Conservation (phyloP, 305 asterid species). For the Withania somnifera region DNA sequence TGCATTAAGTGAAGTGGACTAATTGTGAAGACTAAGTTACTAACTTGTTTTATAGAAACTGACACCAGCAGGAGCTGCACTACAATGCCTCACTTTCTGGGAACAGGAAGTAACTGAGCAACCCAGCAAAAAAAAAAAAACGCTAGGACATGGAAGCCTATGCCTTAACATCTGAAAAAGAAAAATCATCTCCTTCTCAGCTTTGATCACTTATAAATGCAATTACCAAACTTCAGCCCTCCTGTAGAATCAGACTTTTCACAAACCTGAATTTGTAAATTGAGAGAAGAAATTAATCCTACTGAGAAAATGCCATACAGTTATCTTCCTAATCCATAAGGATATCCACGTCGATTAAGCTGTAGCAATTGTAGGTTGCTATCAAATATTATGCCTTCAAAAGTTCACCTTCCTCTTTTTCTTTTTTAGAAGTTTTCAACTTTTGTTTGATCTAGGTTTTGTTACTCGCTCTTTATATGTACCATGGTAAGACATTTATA, state of each 20-base stretch:
- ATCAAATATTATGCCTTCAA: neutral
- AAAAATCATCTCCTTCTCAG: neutral
- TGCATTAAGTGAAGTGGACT: too few relatives aligned
- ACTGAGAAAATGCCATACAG: neutral
- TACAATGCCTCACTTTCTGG: neutral
- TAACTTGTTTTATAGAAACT: neutral
- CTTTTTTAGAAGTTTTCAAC: neutral
- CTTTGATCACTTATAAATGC: neutral
- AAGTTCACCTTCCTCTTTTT: neutral
- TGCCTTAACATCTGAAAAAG: neutral
- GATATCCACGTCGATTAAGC: neutral
- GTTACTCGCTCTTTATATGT: neutral
- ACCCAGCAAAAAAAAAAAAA: neutral
- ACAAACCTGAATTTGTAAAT: neutral
- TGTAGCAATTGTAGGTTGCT: neutral
- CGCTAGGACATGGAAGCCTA: neutral
- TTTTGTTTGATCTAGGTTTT: neutral
- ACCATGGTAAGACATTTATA: neutral
- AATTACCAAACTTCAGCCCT: neutral
- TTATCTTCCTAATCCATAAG: neutral
- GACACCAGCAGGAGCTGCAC: neutral
- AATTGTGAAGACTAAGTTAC: neutral
- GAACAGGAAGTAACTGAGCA: neutral
- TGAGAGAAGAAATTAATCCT: neutral
- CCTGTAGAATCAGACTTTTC: neutral